A percentile compares a stretch with the other conserved stretches of the same genome.
These are phyloP conservation scores for Discostella pseudostelligera DNA, from an alignment of 108 stramenopile species.

Conservation along the genomic window DNA sequence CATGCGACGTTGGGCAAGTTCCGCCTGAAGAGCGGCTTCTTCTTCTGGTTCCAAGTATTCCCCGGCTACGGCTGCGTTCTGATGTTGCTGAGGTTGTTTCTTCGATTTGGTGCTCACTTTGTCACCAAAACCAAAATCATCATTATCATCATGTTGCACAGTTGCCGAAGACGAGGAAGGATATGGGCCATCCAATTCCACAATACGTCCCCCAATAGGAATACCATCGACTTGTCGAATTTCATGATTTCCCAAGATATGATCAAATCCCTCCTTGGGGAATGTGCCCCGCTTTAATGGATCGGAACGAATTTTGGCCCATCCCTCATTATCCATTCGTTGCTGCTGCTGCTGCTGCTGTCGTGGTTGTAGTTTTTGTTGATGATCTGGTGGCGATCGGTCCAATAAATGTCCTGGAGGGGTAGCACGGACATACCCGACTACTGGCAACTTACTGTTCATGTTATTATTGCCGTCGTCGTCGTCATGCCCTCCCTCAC, in stretches of 20 bases:
- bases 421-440: constrained; percentile 39
- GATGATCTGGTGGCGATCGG: neutral
- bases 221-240: constrained; percentile 52
- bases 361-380: constrained; percentile 2
- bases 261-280: constrained; percentile 73
- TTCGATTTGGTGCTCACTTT: neutral
- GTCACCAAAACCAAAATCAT: neutral
- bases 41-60: constrained; percentile 31
- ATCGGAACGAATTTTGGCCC: constrained; percentile 23
- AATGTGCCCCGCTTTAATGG: constrained; percentile 18
- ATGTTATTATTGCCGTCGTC: too few species aligned
- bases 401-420: constrained; percentile 33
- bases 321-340: constrained; percentile 2
- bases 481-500: too few species aligned
- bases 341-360: neutral
- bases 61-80: neutral
- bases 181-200: constrained; percentile 26
- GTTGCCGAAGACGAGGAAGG: constrained; percentile 24
- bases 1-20: constrained; percentile 32
- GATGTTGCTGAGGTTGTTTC: neutral
- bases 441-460: neutral
- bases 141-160: constrained; percentile 1
- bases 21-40: constrained; percentile 50
- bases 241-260: constrained; percentile 61
- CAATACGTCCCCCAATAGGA: constrained; percentile 28